phyloP scores from a whole-genome alignment of 768 basidiomycete species.

The Pleurotus sapidus region DNA sequence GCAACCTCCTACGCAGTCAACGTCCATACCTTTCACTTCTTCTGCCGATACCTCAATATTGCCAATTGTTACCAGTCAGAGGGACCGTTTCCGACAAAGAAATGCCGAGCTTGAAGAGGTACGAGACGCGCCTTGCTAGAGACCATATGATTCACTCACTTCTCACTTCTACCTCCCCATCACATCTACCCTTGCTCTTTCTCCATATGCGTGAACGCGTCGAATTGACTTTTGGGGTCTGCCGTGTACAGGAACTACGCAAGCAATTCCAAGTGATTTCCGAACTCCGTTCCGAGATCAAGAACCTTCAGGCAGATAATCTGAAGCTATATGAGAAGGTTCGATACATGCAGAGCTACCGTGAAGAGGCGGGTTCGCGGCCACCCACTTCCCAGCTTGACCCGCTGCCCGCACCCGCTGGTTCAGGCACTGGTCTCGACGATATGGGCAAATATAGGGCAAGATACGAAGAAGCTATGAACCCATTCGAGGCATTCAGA shows the following conservation, averaged over 20 bases:
- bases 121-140: not conserved
- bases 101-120: constrained; percentile 98
- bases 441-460: constrained; percentile 88
- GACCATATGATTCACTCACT: not conserved
- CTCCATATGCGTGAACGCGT: not conserved
- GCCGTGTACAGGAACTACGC: constrained; percentile 69
- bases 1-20: constrained; percentile 41
- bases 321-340: constrained; percentile 99
- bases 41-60: constrained; percentile 91
- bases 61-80: constrained; percentile 97
- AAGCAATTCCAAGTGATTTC: constrained; percentile 95
- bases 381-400: constrained; percentile 63
- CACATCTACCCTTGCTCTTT: not conserved
- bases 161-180: constrained; percentile 10
- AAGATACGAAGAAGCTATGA: constrained; percentile 95
- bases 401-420: constrained; percentile 52
- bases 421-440: constrained; percentile 34
- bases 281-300: constrained; percentile 89
- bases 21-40: constrained; percentile 68
- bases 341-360: constrained; percentile 96
- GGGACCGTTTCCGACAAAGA: constrained; percentile 95
- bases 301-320: constrained; percentile 90
- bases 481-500: constrained; percentile 97
- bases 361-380: constrained; percentile 63
- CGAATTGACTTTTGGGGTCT: constrained; percentile 1